Conservation (phyloP, 495 filamentous ascomycete genomes). For the Daldinia caldariorum region DNA sequence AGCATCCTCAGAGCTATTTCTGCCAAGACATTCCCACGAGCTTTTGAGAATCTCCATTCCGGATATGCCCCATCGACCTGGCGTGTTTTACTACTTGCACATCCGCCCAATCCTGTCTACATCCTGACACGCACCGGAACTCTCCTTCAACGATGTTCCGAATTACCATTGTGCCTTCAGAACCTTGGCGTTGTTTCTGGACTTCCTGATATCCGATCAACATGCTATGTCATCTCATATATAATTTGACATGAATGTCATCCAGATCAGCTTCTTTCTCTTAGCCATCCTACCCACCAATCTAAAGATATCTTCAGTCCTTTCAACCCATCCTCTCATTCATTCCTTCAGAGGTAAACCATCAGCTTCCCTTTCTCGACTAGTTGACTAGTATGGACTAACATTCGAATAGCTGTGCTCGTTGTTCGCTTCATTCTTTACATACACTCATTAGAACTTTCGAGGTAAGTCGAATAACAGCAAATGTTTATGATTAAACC, state of each 20-base stretch:
- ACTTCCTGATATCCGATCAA: conserved; percentile 50
- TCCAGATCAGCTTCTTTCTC: conserved; percentile 43
- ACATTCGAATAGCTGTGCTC: conserved; percentile 58
- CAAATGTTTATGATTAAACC: neutral
- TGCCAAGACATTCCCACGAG: conserved; percentile 38
- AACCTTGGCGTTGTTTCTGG: conserved; percentile 54
- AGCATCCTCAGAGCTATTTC: neutral
- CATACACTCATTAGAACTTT: conserved; percentile 53
- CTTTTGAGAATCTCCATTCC: conserved; percentile 38
- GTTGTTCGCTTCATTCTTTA: conserved; percentile 61
- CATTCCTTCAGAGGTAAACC: conserved; percentile 60
- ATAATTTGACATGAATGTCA: conserved; percentile 50
- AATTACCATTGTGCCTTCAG: conserved; percentile 49
- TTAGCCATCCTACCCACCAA: conserved; percentile 54
- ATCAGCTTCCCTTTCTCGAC: conserved; percentile 10
- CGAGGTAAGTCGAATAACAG: conserved; percentile 48
- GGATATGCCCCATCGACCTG: conserved; percentile 37
- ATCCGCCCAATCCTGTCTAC: conserved; percentile 50
- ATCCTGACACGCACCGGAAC: conserved; percentile 61
- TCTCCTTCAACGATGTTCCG: conserved; percentile 53
- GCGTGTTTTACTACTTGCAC: conserved; percentile 54
- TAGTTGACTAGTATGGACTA: conserved; percentile 27
- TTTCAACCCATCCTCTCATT: conserved; percentile 53
- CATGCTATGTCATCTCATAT: conserved; percentile 47
- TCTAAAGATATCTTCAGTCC: conserved; percentile 48